phyloP scores from a whole-genome alignment of 805 yeast species.

The Yamadazyma insecticola region DNA sequence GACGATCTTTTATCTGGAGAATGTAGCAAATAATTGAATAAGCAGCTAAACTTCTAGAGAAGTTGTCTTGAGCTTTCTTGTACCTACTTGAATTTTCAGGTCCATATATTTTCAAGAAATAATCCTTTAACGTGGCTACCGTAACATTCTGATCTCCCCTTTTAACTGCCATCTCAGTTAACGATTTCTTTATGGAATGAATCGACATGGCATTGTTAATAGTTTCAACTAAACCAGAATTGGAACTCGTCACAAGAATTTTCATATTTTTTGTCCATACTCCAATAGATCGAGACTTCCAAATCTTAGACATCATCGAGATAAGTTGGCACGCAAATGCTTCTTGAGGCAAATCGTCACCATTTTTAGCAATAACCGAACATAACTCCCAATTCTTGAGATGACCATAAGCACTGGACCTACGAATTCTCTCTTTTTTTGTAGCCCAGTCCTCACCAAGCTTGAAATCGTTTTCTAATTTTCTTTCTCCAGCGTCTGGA shows the following conservation, averaged over 20 bases:
- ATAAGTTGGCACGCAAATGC: slow-evolving; percentile 96
- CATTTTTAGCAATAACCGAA: slow-evolving; percentile 94
- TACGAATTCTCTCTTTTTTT: slow-evolving; percentile 75
- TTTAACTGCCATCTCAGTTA: slow-evolving; percentile 68
- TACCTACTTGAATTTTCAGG: slow-evolving; percentile 48
- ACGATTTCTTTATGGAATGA: slow-evolving; percentile 89
- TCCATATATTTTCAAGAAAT: slow-evolving; percentile 76
- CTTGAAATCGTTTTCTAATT: slow-evolving; percentile 87
- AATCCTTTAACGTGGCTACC: slow-evolving; percentile 72
- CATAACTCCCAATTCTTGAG: slow-evolving; percentile 90
- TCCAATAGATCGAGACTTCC: slow-evolving; percentile 65
- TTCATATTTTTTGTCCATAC: slow-evolving; percentile 95
- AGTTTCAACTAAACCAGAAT: slow-evolving; percentile 91
- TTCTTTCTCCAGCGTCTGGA: slow-evolving; percentile 69
- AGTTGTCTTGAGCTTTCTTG: slow-evolving; percentile 76
- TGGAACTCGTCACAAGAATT: slow-evolving; percentile 84
- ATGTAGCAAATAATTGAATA: slow-evolving; percentile 88
- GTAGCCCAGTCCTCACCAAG: slow-evolving; percentile 92
- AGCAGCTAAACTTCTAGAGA: slow-evolving; percentile 83
- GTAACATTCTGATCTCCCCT: slow-evolving; percentile 66
- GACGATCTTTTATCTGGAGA: slow-evolving; percentile 92
- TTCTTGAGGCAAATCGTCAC: slow-evolving; percentile 93
- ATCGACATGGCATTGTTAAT: slow-evolving; percentile 91
- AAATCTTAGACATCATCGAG: slow-evolving; percentile 77
- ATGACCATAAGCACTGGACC: slow-evolving; percentile 77